Evolutionary conservation across 805 yeast species (phyloP).

Genomic region (fission yeast (Schizosaccharomyces pombe)): DNA sequence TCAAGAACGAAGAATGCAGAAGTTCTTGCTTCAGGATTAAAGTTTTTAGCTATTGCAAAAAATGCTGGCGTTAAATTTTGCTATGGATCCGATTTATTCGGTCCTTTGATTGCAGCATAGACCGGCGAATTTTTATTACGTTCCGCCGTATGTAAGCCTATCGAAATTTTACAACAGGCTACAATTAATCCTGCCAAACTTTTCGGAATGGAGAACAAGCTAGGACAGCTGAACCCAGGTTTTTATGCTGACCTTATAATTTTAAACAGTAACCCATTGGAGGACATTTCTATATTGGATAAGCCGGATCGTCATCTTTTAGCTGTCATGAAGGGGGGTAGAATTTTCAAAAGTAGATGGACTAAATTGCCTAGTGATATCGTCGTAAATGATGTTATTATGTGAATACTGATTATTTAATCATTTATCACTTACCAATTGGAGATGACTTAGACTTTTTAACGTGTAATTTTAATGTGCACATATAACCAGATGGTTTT

Average conservation of each 20-base stretch:
- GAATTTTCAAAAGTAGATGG: not conserved
- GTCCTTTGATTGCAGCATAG: not conserved
- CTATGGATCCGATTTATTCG: not conserved
- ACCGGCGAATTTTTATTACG: not conserved
- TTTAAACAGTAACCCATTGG: not conserved
- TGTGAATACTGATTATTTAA: not conserved
- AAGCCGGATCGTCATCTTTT: not conserved
- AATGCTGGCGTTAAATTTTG: not conserved
- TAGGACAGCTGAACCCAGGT: not conserved
- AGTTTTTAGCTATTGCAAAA: not conserved
- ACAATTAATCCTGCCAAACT: not conserved
- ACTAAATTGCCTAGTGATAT: not conserved
- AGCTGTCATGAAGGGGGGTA: not conserved
- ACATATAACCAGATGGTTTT: too few relatives aligned
- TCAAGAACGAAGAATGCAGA: not conserved
- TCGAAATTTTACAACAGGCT: not conserved
- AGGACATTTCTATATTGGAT: not conserved
- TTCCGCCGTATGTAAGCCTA: not conserved
- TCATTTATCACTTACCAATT: too few relatives aligned
- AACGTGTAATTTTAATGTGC: too few relatives aligned
- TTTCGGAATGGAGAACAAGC: not conserved
- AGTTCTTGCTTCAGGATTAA: not conserved
- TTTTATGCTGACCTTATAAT: not conserved
- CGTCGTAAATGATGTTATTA: not conserved
- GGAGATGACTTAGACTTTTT: too few relatives aligned